Evolutionary conservation across 2,329 filamentous ascomycete species (phyloP).

Genomic region (Diaporthe eres): DNA sequence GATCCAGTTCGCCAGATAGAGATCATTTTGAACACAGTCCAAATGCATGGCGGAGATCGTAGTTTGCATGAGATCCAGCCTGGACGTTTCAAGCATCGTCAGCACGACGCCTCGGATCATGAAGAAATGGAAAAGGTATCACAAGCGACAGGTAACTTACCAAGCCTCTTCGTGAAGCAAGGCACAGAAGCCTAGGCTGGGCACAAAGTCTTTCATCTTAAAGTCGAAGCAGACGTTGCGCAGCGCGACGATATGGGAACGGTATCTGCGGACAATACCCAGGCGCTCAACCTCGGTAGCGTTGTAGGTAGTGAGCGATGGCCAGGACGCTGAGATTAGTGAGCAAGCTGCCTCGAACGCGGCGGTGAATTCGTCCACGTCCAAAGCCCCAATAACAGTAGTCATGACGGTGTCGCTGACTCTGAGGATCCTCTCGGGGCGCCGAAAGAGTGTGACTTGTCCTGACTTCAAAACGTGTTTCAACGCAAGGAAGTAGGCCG

Average conservation of each 20-base stretch:
- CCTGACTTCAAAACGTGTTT: fast-evolving
- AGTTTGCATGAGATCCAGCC: background rate
- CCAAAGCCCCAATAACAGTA: too few species aligned
- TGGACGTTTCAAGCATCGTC: background rate
- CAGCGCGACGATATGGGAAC: background rate
- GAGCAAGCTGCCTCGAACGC: too few species aligned
- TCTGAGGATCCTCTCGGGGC: fast-evolving
- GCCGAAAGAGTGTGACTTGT: too few species aligned
- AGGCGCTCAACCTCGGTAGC: background rate
- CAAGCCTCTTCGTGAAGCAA: background rate
- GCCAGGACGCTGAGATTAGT: background rate
- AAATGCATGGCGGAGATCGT: background rate
- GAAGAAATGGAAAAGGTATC: too few species aligned
- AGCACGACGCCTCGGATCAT: background rate
- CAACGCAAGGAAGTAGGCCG: too few species aligned
- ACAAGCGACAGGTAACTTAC: background rate
- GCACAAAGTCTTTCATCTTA: background rate
- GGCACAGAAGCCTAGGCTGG: background rate
- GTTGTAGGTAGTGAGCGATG: background rate
- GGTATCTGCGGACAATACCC: background rate
- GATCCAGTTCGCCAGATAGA: background rate
- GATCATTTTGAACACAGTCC: too few species aligned
- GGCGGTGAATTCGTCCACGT: too few species aligned
- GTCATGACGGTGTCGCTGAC: too few species aligned
- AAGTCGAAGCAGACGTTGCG: background rate